phyloP scores from a whole-genome alignment of 2,329 filamentous ascomycete species.

The Alternaria viburni region DNA sequence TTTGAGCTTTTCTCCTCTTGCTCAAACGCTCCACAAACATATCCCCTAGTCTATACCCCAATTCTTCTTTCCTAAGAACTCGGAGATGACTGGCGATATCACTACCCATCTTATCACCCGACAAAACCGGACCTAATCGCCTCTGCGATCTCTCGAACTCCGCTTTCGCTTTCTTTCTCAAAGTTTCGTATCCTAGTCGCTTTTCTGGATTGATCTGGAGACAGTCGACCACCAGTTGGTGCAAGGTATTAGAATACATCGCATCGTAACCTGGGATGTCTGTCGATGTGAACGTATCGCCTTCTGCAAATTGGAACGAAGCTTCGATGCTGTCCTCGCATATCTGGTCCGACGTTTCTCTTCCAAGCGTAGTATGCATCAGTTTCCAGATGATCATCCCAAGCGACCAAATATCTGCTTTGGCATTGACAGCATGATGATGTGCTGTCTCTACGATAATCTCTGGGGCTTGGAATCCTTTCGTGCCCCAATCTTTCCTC shows the following conservation, averaged over 20 bases:
- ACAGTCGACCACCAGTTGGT: background rate
- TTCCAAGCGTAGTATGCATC: background rate
- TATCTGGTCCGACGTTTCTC: background rate
- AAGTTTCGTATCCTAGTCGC: background rate
- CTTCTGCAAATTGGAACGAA: background rate
- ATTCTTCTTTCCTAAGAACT: background rate
- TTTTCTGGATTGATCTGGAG: background rate
- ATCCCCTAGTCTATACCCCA: background rate
- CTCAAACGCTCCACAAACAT: background rate
- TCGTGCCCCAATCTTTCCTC: background rate
- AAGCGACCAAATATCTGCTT: background rate
- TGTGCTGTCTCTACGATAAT: background rate
- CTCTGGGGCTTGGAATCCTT: background rate
- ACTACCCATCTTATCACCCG: background rate
- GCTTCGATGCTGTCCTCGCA: background rate
- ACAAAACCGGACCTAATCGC: background rate
- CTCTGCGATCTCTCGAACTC: background rate
- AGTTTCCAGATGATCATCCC: background rate
- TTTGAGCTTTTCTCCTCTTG: accelerated
- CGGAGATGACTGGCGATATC: background rate
- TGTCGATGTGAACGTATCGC: background rate
- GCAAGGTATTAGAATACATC: background rate
- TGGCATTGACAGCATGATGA: background rate
- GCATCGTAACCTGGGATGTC: background rate
- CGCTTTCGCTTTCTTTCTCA: background rate